These are phyloP conservation scores for Thalassiosira sp. DNA, from an alignment of 352 stramenopile species.

Conservation along the genomic window DNA sequence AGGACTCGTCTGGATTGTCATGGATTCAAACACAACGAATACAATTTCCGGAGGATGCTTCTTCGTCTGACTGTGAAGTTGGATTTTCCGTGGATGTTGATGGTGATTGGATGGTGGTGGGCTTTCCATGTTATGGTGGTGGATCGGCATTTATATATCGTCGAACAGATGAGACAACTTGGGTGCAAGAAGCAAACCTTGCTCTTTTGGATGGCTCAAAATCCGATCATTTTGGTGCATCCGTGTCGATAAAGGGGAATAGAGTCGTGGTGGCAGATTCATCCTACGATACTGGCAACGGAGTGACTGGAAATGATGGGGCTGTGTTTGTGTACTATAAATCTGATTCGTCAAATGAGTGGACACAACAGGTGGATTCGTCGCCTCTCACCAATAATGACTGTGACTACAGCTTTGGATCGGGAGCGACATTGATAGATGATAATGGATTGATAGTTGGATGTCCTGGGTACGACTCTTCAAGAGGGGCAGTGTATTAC, in stretches of 20 bases:
- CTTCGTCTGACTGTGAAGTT: not conserved
- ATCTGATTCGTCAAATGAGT: not conserved
- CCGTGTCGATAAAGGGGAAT: not conserved
- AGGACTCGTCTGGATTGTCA: not conserved
- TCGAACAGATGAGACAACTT: not conserved
- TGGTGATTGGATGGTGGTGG: not conserved
- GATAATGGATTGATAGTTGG: constrained; percentile 4
- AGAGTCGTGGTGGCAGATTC: not conserved
- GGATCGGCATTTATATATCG: not conserved
- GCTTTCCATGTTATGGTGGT: not conserved
- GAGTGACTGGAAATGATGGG: not conserved
- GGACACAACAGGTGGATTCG: not conserved
- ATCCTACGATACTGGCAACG: not conserved
- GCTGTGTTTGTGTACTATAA: not conserved
- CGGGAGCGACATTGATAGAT: not conserved
- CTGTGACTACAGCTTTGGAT: not conserved
- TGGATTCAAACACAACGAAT: not conserved
- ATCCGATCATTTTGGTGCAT: not conserved
- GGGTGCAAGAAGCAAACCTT: not conserved
- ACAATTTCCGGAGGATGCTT: not conserved
- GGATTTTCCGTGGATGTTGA: not conserved
- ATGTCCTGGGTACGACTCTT: not conserved
- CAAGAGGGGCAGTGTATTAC: not conserved
- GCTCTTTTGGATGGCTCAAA: not conserved
- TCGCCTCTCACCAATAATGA: not conserved